Conservation (phyloP, 2,329 filamentous ascomycete genomes). For the Stagonosporopsis tanaceti region DNA sequence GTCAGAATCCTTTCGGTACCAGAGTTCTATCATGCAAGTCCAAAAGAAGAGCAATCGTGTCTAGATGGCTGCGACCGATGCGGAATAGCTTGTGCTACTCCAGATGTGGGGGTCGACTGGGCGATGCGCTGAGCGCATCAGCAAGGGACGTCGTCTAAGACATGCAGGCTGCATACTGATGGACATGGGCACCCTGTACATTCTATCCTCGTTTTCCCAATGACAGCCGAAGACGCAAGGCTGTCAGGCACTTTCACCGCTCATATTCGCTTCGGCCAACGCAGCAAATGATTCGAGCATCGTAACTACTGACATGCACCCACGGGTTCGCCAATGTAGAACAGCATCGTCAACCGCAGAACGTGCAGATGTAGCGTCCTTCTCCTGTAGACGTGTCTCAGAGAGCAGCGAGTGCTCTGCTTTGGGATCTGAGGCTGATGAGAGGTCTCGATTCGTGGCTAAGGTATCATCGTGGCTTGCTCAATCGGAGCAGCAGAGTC, state of each 20-base stretch:
- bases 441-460: slow-evolving; percentile 29
- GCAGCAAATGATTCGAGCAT: slow-evolving; percentile 27
- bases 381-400: slow-evolving; percentile 16
- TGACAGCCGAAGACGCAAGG: slow-evolving; percentile 27
- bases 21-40: slow-evolving; percentile 13
- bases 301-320: slow-evolving; percentile 19
- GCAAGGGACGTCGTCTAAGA: slow-evolving; percentile 27
- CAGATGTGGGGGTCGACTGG: slow-evolving; percentile 16
- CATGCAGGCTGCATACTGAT: slow-evolving; percentile 12
- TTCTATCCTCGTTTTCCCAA: slow-evolving; percentile 19
- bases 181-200: slow-evolving; percentile 24
- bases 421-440: slow-evolving; percentile 24
- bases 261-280: slow-evolving; percentile 25
- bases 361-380: slow-evolving; percentile 32
- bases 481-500: slow-evolving; percentile 2
- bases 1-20: slow-evolving; percentile 21
- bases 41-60: slow-evolving; percentile 15
- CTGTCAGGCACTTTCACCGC: slow-evolving; percentile 28
- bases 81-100: slow-evolving; percentile 9
- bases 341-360: slow-evolving; percentile 34
- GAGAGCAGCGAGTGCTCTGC: slow-evolving; percentile 13
- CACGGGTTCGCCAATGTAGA: slow-evolving; percentile 28
- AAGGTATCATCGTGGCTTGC: slow-evolving; percentile 37
- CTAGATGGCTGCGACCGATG: slow-evolving; percentile 12
- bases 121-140: slow-evolving; percentile 19